Evolutionary conservation across 2,329 filamentous ascomycete species (phyloP), one percentile per base, ranked within the genome.

Genomic region (Aureobasidium sp.): DNA sequence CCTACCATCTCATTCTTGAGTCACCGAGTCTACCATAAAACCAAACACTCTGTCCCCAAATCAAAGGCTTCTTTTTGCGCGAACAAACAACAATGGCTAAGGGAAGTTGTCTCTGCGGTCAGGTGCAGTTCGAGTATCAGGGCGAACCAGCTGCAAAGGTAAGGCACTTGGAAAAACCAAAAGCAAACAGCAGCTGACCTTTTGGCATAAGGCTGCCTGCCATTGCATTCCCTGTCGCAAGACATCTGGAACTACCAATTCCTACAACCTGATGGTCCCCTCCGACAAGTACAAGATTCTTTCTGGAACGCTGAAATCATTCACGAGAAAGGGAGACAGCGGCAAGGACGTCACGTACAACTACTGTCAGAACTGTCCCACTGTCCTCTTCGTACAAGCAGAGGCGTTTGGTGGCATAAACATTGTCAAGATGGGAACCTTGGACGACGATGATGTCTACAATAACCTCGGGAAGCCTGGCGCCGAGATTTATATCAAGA

Each of bases 101-200:
- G 55, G 65, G 65, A 56, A 61, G 60, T 29, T 67, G 65, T 55
- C 21, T 64, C 24, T 70, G 68, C 54, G 67, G 66, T 14, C 63
- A 66, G n/a, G 64, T 65, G 47, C 63, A 61, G 14, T 69, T 68
- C 54, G 59, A 68, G 50, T 64, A 66, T 42, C 57, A 61, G 4
- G 64, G 64, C 21, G 64, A 66, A 35, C 62, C 67, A 34, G 45
- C 41, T 10, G 60, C 54, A 10, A 59, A 61, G 14, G 61, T 64
- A 45, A 53, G 61, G 16, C 27, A 34, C n/a, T 30, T 7, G 41
- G 25, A 47, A 6, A 34, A n/a, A 10, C 32, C 3, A 3, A 22
- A 19, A 3, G 14, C 6, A 16, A 19, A 19, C 22, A 8, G 14
- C 2, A 4, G 11, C 38, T n/a, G 12, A 34, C 30, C 14, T 44